A percentile compares a stretch with the other conserved stretches of the same genome.
Evolutionary conservation across 176 grass and related monocot genomes (phyloP).

Genomic region (Thinopyrum elongatum): DNA sequence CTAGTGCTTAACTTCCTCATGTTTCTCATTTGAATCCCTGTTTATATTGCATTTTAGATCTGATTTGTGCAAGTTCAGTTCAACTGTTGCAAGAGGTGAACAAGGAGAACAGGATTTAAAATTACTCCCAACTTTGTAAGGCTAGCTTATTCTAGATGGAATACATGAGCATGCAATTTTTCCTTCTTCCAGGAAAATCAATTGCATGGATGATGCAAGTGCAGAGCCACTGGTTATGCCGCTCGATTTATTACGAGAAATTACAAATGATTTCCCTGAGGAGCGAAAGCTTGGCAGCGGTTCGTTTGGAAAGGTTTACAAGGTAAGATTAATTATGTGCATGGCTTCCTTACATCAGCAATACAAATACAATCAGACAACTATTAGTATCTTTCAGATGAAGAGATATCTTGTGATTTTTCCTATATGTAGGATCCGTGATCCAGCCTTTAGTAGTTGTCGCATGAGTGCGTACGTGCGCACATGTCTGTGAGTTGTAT

Average conservation of each 20-base stretch:
- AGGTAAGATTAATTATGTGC: neutral
- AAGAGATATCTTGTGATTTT: neutral
- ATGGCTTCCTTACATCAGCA: neutral
- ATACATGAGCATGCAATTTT: neutral
- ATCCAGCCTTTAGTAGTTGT: no score
- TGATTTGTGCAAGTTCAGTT: neutral
- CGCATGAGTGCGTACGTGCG: no score
- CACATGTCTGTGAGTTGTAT: no score
- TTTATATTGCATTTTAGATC: neutral
- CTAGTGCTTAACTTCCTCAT: neutral
- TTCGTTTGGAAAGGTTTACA: neutral
- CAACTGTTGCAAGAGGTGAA: neutral
- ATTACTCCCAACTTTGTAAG: rapidly evolving
- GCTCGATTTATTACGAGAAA: neutral
- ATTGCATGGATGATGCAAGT: neutral
- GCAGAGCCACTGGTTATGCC: neutral
- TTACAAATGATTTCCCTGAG: neutral
- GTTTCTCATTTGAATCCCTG: no score
- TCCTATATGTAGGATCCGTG: no score
- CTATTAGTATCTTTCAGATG: neutral
- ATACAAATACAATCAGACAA: neutral
- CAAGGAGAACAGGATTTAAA: neutral
- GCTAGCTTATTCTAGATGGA: neutral
- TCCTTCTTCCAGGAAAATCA: neutral
- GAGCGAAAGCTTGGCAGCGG: neutral